Base-by-base conservation (phyloP, 2,329 filamentous ascomycete genomes). In the Ophiostoma ulmi region DNA sequence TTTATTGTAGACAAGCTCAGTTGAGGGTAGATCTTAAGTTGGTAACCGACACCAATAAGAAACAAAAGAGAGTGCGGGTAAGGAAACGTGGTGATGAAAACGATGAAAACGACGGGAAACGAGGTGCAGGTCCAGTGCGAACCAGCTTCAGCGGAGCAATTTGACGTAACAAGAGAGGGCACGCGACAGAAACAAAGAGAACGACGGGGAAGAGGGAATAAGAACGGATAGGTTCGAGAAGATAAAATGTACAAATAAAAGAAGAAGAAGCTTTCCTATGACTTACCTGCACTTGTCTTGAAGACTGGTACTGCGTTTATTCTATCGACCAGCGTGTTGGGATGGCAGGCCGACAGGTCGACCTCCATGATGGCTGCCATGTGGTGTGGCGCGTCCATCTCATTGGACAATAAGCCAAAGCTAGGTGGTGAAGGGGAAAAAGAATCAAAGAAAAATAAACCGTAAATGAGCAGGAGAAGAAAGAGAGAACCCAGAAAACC, bases 261-360 rank as follows among this genome's bases (percentile, higher is more conserved):
- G 52, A 69, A 61, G 73, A 73, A 58, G 69, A 73, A 70, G 70
- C 68, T 66, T 72, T 72, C 72, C 72, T 71, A 67, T 72, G 72
- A 72, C 86, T 84, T 78, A 88, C 86, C 86, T 77, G 86, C 83
- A 77, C 86, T 88, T 73, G 85, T 87, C 76, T 84, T 87, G 70
- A 88, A 79, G 41, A 83, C 86, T 2, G 86, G 86, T 61, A 88
- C 83, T 58, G 83, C 80, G 76, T 84, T 87, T 78, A 88, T 82
- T 75, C 81, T 82, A 77, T 86, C 83, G 70, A 83, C 82, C 74
- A 87, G 81, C 68, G 83, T 83, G 74, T 80, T 82, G 64, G 81
- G 79, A 70, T 82, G 79, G 72, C 80, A 83, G 70, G 80, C 78
- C 73, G 82, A 82, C 75, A 87, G 77, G 75, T 86, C 81, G 74